These are phyloP conservation scores for Coemansia sp. DNA, from an alignment of 192 early-diverging fungal genomes.

Conservation along the genomic window DNA sequence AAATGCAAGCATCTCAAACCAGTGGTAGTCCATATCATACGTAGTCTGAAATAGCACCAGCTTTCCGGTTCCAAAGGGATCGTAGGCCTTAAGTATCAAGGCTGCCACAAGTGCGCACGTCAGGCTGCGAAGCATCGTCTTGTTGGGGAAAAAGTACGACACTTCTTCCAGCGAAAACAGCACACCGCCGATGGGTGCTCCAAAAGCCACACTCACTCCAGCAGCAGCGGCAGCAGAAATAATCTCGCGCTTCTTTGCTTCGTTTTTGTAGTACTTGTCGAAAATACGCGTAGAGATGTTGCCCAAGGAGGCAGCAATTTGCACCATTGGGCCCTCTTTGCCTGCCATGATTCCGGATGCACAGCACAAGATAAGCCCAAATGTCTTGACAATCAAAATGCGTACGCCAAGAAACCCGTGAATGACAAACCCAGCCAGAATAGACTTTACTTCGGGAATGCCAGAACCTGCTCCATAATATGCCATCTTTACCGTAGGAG, in stretches of 20 bases:
- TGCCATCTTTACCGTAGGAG: constrained; percentile 59
- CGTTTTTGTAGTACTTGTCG: constrained; percentile 88
- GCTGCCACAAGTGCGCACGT: constrained; percentile 66
- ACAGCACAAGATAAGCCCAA: constrained; percentile 82
- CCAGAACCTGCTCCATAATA: constrained; percentile 93
- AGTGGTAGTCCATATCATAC: constrained; percentile 67
- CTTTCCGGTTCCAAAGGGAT: constrained; percentile 57
- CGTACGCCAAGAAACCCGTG: constrained; percentile 85
- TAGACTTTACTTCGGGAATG: constrained; percentile 93
- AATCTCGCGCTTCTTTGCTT: constrained; percentile 91
- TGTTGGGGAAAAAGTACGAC: constrained; percentile 73
- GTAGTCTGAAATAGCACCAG: constrained; percentile 62
- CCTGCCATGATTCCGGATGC: constrained; percentile 85
- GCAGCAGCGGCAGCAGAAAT: constrained; percentile 89
- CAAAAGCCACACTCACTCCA: constrained; percentile 93
- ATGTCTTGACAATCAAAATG: constrained; percentile 85
- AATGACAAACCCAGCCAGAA: constrained; percentile 92
- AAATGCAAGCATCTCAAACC: constrained; percentile 70
- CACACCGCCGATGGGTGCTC: constrained; percentile 94
- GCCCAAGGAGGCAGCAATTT: constrained; percentile 86
- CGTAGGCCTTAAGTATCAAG: constrained; percentile 56
- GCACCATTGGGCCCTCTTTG: constrained; percentile 93
- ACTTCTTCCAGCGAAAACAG: constrained; percentile 92
- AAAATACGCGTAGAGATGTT: constrained; percentile 84
- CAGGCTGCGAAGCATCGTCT: constrained; percentile 65